These are phyloP conservation scores for Kodamaea plutei DNA, from an alignment of 1,139 yeast species.

Conservation along the genomic window DNA sequence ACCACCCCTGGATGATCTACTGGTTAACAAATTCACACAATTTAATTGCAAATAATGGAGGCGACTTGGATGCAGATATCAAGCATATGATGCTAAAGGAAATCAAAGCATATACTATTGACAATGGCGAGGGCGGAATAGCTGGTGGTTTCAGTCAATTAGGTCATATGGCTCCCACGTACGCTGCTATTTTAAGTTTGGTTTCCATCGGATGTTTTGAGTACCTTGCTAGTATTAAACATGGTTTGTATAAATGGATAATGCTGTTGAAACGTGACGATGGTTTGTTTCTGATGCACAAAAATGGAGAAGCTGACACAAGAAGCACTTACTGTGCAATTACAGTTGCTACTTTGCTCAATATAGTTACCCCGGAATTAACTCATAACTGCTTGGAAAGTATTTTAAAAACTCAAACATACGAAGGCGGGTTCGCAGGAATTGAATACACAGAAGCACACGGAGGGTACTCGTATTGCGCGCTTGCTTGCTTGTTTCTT, in stretches of 20 bases:
- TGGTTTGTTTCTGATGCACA: slow-evolving; percentile 75
- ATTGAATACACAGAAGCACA: slow-evolving; percentile 85
- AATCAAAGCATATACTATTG: slow-evolving; percentile 24
- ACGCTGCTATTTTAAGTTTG: slow-evolving; percentile 69
- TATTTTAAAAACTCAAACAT: slow-evolving; percentile 75
- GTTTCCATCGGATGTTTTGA: slow-evolving; percentile 42
- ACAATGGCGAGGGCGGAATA: slow-evolving; percentile 59
- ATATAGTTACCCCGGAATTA: slow-evolving; percentile 62
- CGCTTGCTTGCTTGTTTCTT: slow-evolving; percentile 65
- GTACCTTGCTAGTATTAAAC: slow-evolving; percentile 22
- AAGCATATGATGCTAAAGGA: slow-evolving; percentile 18
- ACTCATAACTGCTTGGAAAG: slow-evolving; percentile 51
- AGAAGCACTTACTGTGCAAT: slow-evolving; percentile 86
- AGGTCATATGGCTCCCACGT: slow-evolving; percentile 83
- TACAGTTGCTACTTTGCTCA: slow-evolving; percentile 64
- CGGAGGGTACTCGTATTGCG: slow-evolving; percentile 95
- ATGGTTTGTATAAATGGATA: slow-evolving; percentile 59
- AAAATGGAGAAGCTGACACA: slow-evolving; percentile 81
- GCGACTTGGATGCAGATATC: slow-evolving; percentile 6
- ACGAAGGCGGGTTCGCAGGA: slow-evolving; percentile 94
- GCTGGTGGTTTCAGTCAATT: slow-evolving; percentile 82
- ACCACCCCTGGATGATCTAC: slow-evolving; percentile 86
- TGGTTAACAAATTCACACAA: slow-evolving; percentile 66
- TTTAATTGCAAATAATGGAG: slow-evolving; percentile 6
- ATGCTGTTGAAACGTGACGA: slow-evolving; percentile 56